Conservation (phyloP, 2,329 filamentous ascomycete species). For the Cytospora schulzeri region DNA sequence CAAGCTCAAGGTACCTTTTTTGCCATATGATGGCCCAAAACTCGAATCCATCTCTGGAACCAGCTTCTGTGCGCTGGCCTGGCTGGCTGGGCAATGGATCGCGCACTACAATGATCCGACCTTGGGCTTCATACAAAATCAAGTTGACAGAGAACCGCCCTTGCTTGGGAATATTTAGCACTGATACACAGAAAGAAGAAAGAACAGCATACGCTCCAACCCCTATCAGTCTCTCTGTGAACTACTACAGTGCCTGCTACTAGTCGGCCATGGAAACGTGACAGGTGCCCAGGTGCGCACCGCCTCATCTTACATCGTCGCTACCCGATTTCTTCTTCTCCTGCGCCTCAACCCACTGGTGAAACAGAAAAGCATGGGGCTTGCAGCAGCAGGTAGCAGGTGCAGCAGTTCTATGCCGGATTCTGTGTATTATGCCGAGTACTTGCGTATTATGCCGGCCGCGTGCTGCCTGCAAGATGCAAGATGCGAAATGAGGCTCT, state of each 20-base stretch:
- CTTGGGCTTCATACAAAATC: no score
- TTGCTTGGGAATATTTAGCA: constrained; percentile 11
- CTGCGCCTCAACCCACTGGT: constrained; percentile 15
- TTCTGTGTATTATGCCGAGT: neutral
- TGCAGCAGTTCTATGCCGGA: neutral
- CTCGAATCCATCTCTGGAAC: constrained; percentile 22
- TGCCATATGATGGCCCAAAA: neutral
- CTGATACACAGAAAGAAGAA: constrained; percentile 13
- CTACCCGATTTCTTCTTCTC: constrained; percentile 1
- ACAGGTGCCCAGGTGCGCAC: neutral
- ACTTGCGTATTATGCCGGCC: constrained; percentile 7
- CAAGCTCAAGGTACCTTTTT: no score
- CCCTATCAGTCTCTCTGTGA: neutral
- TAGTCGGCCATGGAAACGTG: neutral
- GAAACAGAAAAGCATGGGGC: constrained; percentile 21
- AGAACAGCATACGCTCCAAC: constrained; percentile 14
- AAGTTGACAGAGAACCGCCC: constrained; percentile 2
- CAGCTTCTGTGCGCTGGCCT: neutral
- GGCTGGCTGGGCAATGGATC: constrained; percentile 4
- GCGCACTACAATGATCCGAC: constrained; percentile 10
- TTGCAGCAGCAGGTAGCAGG: constrained; percentile 13
- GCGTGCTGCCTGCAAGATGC: constrained; percentile 6
- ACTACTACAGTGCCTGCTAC: neutral
- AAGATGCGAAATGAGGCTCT: constrained; percentile 18
- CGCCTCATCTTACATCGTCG: neutral